Evolutionary conservation across 805 yeast genomes (phyloP).

Genomic region (Yarrowia deformans): DNA sequence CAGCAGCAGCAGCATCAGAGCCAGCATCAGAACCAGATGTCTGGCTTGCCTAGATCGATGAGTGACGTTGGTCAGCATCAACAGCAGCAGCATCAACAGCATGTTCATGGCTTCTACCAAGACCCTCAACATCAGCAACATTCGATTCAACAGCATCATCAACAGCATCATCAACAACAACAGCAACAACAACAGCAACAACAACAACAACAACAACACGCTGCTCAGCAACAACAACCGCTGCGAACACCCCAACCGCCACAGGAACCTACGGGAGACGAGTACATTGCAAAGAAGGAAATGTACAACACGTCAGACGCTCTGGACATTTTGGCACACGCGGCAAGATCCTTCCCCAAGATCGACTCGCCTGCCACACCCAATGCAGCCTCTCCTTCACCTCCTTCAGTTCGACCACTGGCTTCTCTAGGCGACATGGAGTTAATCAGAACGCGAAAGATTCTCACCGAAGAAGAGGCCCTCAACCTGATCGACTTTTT

Average conservation of each 20-base stretch:
- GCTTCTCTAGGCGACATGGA: constrained; percentile 62
- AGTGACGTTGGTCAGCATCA: constrained; percentile 2
- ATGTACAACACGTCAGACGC: constrained; percentile 53
- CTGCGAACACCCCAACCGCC: not conserved
- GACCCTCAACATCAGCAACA: constrained; percentile 4
- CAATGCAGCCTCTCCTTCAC: constrained; percentile 8
- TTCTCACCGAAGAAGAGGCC: constrained; percentile 61
- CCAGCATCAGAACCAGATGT: not conserved
- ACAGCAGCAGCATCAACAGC: not conserved
- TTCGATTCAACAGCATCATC: not conserved
- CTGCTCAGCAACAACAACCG: not conserved
- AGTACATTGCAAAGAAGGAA: constrained; percentile 44
- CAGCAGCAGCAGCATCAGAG: not conserved
- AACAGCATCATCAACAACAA: not conserved
- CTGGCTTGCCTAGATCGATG: not conserved
- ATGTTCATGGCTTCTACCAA: constrained; percentile 7
- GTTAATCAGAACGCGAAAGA: constrained; percentile 60
- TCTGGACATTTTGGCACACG: constrained; percentile 52
- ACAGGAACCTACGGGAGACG: constrained; percentile 42
- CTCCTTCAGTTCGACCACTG: constrained; percentile 20
- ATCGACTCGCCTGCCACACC: constrained; percentile 41
- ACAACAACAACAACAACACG: not conserved
- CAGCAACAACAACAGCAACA: not conserved
- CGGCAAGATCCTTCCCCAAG: constrained; percentile 51
- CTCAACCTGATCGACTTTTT: constrained; percentile 54